Conservation (phyloP, 2,329 filamentous ascomycete species). For the Penicillium psychrosexuale region DNA sequence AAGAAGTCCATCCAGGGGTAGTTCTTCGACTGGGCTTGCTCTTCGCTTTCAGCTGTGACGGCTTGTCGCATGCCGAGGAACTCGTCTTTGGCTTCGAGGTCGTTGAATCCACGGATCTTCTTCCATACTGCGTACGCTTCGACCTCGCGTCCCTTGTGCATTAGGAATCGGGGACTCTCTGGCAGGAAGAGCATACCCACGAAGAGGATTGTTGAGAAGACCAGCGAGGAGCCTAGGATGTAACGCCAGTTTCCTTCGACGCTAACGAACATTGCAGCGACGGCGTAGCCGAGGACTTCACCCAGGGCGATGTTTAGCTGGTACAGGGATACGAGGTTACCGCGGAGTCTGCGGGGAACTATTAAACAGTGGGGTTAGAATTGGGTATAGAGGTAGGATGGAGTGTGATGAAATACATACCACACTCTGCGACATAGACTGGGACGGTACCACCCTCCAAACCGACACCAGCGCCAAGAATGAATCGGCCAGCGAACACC, state of each 20-base stretch:
- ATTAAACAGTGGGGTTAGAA: not conserved
- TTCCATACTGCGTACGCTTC: conserved; percentile 69
- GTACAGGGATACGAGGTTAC: conserved; percentile 70
- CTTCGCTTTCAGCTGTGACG: conserved; percentile 56
- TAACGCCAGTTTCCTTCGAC: conserved; percentile 69
- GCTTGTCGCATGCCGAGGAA: conserved; percentile 70
- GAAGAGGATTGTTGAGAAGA: conserved; percentile 65
- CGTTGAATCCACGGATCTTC: conserved; percentile 62
- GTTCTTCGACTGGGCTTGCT: conserved; percentile 52
- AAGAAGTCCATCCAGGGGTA: conserved; percentile 73
- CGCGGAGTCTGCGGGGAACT: conserved; percentile 64
- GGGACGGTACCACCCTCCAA: conserved; percentile 72
- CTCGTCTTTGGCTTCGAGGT: conserved; percentile 60
- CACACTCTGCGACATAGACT: conserved; percentile 67
- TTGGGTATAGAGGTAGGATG: too few species aligned
- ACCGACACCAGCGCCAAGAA: conserved; percentile 68
- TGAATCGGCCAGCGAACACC: conserved; percentile 66
- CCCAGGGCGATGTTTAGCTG: conserved; percentile 74
- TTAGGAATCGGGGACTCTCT: conserved; percentile 65
- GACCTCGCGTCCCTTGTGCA: conserved; percentile 62
- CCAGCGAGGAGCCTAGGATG: conserved; percentile 68
- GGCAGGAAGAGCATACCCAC: conserved; percentile 65
- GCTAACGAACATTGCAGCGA: conserved; percentile 69
- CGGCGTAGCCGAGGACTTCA: conserved; percentile 69
- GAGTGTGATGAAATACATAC: conserved; percentile 17